Evolutionary conservation across 345 rosid genomes (phyloP), one percentile per base, ranked within the genome.

Genomic region (Bretschneidera sinensis): DNA sequence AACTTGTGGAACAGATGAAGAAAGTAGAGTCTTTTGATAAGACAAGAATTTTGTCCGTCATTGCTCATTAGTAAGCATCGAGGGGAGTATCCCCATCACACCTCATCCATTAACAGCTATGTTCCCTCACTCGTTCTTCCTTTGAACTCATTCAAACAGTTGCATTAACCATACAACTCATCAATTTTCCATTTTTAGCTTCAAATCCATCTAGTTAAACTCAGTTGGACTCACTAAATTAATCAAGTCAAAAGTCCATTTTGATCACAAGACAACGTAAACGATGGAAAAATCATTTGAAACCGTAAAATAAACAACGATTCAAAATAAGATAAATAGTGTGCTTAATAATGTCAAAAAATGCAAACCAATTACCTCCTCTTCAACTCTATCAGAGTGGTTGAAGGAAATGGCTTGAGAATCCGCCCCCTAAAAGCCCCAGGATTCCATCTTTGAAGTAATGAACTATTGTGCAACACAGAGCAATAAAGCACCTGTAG

Each of bases 381-480:
- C 49, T 61, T 75, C 65, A 55, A 59, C 60, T 74, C 39, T 24
- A 49, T 51, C 24, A 28, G 59, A 64, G 55, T 34, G 21, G 54
- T 33, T 21, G 66, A 54, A 51, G 74, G 47, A 49, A 57, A 3
- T 18, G 56, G 65, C 24, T 39, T 39, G 11, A 70, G 24, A 54
- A 69, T 67, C 34, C 59, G 24, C 57, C 60, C 43, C 33, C 50
- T 18, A 35, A 69, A 57, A 61, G 43, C 53, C 65, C 74, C 60
- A 57, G 61, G 19, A 51, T 19, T 61, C 71, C 72, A 63, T 62
- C 67, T 67, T 64, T 67, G 72, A 9, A 68, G 50, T 57, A 76
- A 51, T 9, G 67, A 70, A 66, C 33, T 67, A n/a, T n/a, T n/a
- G 71, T 69, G 69, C 21, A 60, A 43, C 17, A 11, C 25, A 39